Evolutionary conservation across 495 filamentous ascomycete genomes (phyloP), one percentile per base, ranked within the genome.

Genomic region (Physcia stellaris): DNA sequence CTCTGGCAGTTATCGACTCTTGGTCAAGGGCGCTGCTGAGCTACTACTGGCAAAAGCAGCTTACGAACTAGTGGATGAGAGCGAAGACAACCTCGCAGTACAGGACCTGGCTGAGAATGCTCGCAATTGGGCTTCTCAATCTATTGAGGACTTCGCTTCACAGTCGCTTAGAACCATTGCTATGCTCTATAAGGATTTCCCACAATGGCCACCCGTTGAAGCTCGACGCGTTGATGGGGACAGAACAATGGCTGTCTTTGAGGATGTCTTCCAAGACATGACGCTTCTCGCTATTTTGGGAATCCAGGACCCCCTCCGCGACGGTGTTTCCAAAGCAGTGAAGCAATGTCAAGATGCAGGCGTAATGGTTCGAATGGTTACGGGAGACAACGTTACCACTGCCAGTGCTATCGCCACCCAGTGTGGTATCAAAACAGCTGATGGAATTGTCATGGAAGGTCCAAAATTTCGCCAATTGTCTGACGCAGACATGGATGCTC

Each of bases 301-400:
- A 50, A 80, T 80, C 37, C 74, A 80, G 46, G 76, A 80, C 47
- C 76, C 76, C 21, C 63, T 80, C 11, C 65, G 76, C 36, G 72
- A 75, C 2, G 85, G 85, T 45, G 85, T 93, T 16, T 66, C 71
- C 10, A 67, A 80, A 26, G 84, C 85, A 22, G 86, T 93, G 28
- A 60, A 61, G 38, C 67, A 70, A 46, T 88, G 83, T 49, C 75
- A 83, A 45, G 66, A 65, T 23, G 85, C 85, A 9, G 85, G 85
- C 42, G 83, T 92, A 7, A 62, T 81, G 37, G 80, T 90, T 37
- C 81, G 86, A 48, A 93, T 93, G 85, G 85, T 93, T 34, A 93
- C 85, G 6, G 79, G 85, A 21, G 85, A 93, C 59, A 93, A 93
- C 50, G 63, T 81, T 41, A 62, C 78, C 24, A 93, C 85, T 11